Percentiles rank a stretch among this genome's conserved stretches.
Conservation (phyloP, 2,329 filamentous ascomycete genomes). For the Botrytis tulipae region DNA sequence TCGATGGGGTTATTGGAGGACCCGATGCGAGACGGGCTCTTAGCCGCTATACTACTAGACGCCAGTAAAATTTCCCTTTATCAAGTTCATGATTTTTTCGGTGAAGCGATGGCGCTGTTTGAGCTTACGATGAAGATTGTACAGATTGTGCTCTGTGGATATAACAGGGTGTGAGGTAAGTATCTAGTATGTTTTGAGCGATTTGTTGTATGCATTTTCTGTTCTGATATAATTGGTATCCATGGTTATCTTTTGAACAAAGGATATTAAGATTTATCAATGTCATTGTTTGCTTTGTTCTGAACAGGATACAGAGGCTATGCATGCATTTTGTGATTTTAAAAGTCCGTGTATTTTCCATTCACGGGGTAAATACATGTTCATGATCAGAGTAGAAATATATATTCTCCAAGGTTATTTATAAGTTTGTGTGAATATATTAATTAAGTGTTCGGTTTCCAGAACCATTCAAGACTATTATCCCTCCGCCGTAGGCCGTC, state of each 20-base stretch:
- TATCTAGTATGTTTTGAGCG: background rate
- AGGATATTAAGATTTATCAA: background rate
- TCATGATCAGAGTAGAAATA: background rate
- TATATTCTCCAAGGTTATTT: background rate
- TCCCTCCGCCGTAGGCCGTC: background rate
- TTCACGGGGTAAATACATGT: background rate
- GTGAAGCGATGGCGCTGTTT: background rate
- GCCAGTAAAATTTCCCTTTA: background rate
- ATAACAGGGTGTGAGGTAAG: background rate
- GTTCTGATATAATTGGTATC: background rate
- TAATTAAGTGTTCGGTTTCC: background rate
- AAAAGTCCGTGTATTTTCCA: background rate
- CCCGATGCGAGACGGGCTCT: background rate
- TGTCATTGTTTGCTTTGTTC: background rate
- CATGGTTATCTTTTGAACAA: background rate
- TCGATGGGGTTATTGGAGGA: background rate
- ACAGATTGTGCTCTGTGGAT: background rate
- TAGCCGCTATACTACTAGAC: background rate
- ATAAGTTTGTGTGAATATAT: background rate
- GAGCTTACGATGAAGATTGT: accelerated
- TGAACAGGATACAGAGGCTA: background rate
- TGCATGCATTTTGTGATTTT: background rate
- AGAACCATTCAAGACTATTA: background rate
- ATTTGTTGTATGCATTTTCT: background rate
- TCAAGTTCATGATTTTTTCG: background rate